Conservation (phyloP, 2,329 filamentous ascomycete genomes). For the Scolecobasidium constrictum region DNA sequence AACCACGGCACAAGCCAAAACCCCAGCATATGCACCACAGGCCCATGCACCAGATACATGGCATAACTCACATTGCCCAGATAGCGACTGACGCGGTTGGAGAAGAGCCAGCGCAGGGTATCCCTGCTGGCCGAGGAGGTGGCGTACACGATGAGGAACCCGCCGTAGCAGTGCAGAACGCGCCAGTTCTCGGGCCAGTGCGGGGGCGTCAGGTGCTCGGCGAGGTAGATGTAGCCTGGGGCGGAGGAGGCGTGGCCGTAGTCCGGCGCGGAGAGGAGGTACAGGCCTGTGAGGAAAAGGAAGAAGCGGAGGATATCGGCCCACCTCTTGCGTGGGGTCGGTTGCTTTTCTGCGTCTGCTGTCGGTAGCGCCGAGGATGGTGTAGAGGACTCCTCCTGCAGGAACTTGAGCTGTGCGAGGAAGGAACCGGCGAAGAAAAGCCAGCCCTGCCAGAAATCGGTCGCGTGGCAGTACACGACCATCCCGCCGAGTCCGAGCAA, state of each 20-base stretch:
- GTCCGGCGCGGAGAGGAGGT: slow-evolving; percentile 5
- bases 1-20: slow-evolving; percentile 23
- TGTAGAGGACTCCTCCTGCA: slow-evolving; percentile 13
- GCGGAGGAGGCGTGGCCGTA: not conserved
- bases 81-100: slow-evolving; percentile 40
- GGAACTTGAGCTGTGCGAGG: slow-evolving; percentile 44
- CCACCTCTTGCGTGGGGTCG: not conserved
- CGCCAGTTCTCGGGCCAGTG: slow-evolving; percentile 22
- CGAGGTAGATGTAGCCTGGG: not conserved
- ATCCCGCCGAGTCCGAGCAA: slow-evolving; percentile 11
- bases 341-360: not conserved
- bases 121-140: slow-evolving; percentile 8
- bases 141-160: slow-evolving; percentile 23
- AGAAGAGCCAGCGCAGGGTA: slow-evolving; percentile 33
- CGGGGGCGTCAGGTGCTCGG: not conserved
- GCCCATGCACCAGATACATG: slow-evolving; percentile 48
- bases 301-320: not conserved
- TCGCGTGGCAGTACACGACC: slow-evolving; percentile 14
- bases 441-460: slow-evolving; percentile 12
- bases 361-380: not conserved
- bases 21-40: slow-evolving; percentile 30
- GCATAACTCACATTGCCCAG: slow-evolving; percentile 47
- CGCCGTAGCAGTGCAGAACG: slow-evolving; percentile 33
- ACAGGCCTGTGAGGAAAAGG: slow-evolving; percentile 8
- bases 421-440: slow-evolving; percentile 31